Percentiles rank a stretch among this genome's conserved stretches.
These are phyloP conservation scores for Gilbertella persicaria DNA, from an alignment of 371 early-diverging fungal genomes.

Conservation along the genomic window DNA sequence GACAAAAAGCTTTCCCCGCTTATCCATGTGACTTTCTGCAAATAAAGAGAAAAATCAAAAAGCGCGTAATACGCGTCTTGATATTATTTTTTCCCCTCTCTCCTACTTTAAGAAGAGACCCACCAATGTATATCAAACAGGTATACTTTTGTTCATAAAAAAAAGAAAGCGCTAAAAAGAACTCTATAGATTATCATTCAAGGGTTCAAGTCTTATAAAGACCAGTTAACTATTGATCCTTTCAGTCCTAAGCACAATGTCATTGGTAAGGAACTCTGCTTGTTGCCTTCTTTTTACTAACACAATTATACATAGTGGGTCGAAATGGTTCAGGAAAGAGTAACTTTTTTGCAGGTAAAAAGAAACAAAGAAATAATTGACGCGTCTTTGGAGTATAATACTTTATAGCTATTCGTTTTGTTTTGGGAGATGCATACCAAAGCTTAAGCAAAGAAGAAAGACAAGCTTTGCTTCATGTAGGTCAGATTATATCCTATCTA, in stretches of 20 bases:
- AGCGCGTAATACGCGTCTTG: not conserved
- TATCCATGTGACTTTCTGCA: not conserved
- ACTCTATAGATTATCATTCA: constrained; percentile 91
- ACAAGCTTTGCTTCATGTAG: constrained; percentile 90
- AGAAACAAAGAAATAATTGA: not conserved
- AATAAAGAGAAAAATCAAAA: not conserved
- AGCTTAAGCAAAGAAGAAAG: constrained; percentile 93
- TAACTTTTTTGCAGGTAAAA: constrained; percentile 93
- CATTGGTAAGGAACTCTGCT: constrained; percentile 64
- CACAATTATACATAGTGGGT: constrained; percentile 74
- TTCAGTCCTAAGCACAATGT: constrained; percentile 94
- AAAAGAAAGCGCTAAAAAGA: too few species aligned
- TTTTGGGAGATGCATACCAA: constrained; percentile 94
- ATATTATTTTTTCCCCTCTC: not conserved
- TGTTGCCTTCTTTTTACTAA: not conserved
- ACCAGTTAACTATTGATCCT: constrained; percentile 90
- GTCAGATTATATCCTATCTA: not conserved
- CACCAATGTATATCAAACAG: constrained; percentile 22
- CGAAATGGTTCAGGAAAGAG: constrained; percentile 99
- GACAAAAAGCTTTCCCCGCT: too few species aligned
- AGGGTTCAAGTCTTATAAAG: constrained; percentile 98
- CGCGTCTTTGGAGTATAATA: not conserved
- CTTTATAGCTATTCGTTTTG: constrained; percentile 91
- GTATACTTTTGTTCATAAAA: not conserved
- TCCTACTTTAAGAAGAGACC: not conserved